Evolutionary conservation across 2,329 filamentous ascomycete species (phyloP).

Genomic region (Sarocladium oryzae): DNA sequence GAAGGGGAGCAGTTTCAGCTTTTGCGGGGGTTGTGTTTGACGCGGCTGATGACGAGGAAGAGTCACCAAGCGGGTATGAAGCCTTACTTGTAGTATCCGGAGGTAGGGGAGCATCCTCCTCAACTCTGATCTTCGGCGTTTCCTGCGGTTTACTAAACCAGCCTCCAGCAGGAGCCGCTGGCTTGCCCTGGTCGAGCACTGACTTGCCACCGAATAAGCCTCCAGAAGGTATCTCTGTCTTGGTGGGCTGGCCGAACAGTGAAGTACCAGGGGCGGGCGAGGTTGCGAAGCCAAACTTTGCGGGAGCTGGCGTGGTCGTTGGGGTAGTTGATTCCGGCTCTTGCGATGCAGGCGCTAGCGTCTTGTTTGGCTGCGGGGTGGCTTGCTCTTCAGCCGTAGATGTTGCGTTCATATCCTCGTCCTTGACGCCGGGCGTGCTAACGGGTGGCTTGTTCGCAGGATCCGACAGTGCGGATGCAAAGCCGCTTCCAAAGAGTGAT

Average conservation of each 20-base stretch:
- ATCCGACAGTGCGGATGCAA: slow-evolving; percentile 52
- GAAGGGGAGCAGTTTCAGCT: slow-evolving; percentile 11
- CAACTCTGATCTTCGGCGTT: slow-evolving; percentile 31
- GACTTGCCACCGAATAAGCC: slow-evolving; percentile 16
- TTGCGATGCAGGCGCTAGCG: background rate
- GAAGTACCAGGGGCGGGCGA: slow-evolving; percentile 26
- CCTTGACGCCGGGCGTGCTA: slow-evolving; percentile 33
- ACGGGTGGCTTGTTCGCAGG: slow-evolving; percentile 30
- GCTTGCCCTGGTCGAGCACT: slow-evolving; percentile 13
- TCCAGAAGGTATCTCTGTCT: background rate
- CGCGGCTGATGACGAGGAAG: slow-evolving; percentile 44
- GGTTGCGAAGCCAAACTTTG: slow-evolving; percentile 36
- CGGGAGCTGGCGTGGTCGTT: slow-evolving; percentile 43
- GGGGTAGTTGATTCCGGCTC: slow-evolving; percentile 37
- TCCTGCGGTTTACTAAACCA: slow-evolving; percentile 14
- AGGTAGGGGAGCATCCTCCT: slow-evolving; percentile 39
- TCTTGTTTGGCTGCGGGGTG: slow-evolving; percentile 28
- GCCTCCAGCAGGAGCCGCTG: background rate
- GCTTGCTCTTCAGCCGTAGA: slow-evolving; percentile 22
- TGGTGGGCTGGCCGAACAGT: slow-evolving; percentile 18
- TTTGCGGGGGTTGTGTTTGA: slow-evolving; percentile 28
- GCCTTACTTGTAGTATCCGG: slow-evolving; percentile 50
- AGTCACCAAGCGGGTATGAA: slow-evolving; percentile 41
- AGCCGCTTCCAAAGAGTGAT: slow-evolving; percentile 54
- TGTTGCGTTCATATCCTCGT: slow-evolving; percentile 45